Base-by-base conservation (phyloP, 2,329 filamentous ascomycete species). In the Hyphodiscus sp. region DNA sequence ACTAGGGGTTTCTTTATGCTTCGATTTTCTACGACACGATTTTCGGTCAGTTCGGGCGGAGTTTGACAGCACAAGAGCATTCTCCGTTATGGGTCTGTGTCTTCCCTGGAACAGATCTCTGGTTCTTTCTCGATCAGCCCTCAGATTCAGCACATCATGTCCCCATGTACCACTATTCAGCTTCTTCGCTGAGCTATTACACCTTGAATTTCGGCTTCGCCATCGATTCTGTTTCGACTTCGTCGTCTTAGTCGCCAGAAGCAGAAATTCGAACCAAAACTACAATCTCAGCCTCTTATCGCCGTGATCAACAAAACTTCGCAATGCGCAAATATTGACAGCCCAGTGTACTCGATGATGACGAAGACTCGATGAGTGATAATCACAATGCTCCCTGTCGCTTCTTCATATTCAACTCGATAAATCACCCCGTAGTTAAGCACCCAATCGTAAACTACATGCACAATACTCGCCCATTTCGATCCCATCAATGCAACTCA, bases 111-210 rank as follows among this genome's bases (percentile, higher is more conserved):
- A 61, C 63, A 65, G 53, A 63, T 60, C 57, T 59, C 59, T 63
- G 61, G 63, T 61, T 62, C 51, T 60, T 68, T 64, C 56, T 60
- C 63, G 62, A 63, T 65, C 61, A 66, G 54, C 62, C 52, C 56
- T 61, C 55, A 63, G 54, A 60, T 56, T 64, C 67, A 68, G 64
- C 66, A 66, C 59, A 56, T 65, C 58, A 65, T 66, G 58, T 64
- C 60, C 60, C 59, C 65, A 62, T 69, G 67, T 69, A 69, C 63
- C 63, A 69, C 49, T 68, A 69, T 66, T 65, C 61, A 66, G 59
- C 62, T 64, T 38, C 33, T 64, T 63, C 58, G 59, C 60, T 64
- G 62, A 61, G 66, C 54, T 67, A 56, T 63, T 55, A 58, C 60
- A 59, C 53, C 57, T 50, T 50, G 20, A 48, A 16, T 43, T 52